Percentiles rank a stretch among this genome's conserved stretches.
Evolutionary conservation across 805 yeast species (phyloP).

Genomic region (Saccharomycopsis babjevae): DNA sequence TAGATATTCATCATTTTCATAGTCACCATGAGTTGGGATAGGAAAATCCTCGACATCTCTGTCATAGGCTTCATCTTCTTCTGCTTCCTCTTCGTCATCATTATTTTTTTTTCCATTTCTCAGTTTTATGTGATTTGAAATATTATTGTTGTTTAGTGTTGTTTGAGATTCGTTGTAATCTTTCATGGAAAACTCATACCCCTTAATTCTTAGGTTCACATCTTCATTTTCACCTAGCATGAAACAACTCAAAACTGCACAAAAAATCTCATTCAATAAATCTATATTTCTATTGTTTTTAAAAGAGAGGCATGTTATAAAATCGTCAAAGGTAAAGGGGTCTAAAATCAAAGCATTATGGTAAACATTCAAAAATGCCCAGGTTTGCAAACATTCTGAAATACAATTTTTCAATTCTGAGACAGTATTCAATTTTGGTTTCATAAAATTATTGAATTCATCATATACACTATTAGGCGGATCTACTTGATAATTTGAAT

Average conservation of each 20-base stretch:
- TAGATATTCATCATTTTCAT: conserved; percentile 15
- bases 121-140: conserved; percentile 19
- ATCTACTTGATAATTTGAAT: not conserved
- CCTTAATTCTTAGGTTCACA: conserved; percentile 18
- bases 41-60: conserved; percentile 5
- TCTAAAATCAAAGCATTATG: conserved; percentile 55
- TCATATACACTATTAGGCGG: not conserved
- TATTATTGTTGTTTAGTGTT: conserved; percentile 17
- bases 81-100: conserved; percentile 18
- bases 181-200: conserved; percentile 22
- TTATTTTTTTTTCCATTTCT: conserved; percentile 19
- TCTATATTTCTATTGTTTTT: conserved; percentile 37
- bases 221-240: conserved; percentile 36
- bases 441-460: conserved; percentile 8
- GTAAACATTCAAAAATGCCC: conserved; percentile 70
- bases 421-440: conserved; percentile 1
- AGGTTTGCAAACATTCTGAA: conserved; percentile 48
- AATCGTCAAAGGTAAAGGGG: conserved; percentile 73
- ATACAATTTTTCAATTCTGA: conserved; percentile 17
- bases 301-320: conserved; percentile 46
- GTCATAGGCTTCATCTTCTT: not conserved
- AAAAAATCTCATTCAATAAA: conserved; percentile 56
- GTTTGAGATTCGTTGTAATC: conserved; percentile 2
- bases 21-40: conserved; percentile 10
- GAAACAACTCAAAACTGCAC: conserved; percentile 48